These are phyloP conservation scores for Cyphellophora attinorum DNA, from an alignment of 2,329 filamentous ascomycete species.

Conservation along the genomic window DNA sequence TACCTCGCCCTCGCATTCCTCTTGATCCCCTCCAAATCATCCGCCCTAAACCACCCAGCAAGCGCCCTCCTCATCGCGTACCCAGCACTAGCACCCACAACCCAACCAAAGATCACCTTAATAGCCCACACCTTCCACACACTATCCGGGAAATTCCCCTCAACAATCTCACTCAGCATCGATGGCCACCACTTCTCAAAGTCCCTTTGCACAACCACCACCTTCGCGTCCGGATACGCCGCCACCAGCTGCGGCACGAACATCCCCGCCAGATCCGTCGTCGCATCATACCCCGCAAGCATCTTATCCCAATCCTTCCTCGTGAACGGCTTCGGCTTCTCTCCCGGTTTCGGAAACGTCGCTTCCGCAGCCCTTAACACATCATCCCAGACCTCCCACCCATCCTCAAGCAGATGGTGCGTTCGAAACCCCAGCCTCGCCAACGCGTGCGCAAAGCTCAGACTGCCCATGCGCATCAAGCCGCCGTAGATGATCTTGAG, in stretches of 20 bases:
- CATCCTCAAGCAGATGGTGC: not conserved
- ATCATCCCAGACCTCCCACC: not conserved
- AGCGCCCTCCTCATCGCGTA: not conserved
- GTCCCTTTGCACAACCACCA: not conserved
- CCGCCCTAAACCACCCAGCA: not conserved
- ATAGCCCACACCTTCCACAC: not conserved
- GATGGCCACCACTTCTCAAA: not conserved
- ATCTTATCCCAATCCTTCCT: not conserved
- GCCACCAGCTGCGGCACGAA: not conserved
- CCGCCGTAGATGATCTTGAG: not conserved
- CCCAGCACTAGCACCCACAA: not conserved
- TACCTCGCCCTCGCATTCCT: conserved; percentile 1
- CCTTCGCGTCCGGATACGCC: not conserved
- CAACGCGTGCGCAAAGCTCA: conserved; percentile 1
- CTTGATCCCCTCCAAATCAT: not conserved
- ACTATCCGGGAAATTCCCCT: not conserved
- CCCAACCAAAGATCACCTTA: not conserved
- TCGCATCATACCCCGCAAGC: not conserved
- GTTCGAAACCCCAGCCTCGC: not conserved
- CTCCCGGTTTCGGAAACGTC: not conserved
- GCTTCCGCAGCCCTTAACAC: not conserved
- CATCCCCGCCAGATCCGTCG: not conserved
- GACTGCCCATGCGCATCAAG: not conserved
- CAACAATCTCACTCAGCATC: not conserved
- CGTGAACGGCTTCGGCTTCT: not conserved